Evolutionary conservation across 176 grass and related monocot species (phyloP).

Genomic region (Tillandsia fasciculata): DNA sequence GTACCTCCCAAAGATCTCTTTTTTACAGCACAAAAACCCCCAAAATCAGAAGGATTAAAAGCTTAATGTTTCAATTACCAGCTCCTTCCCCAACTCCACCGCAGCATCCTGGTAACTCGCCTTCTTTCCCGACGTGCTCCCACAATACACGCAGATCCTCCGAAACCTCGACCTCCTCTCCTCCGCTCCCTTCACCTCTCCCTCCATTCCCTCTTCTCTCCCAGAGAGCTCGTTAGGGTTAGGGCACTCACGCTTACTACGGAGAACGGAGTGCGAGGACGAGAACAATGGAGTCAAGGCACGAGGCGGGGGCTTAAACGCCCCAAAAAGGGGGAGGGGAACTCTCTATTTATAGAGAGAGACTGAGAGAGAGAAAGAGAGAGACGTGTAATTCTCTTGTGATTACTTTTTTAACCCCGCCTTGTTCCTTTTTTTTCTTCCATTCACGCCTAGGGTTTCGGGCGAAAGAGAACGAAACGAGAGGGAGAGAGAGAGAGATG

Average conservation of each 20-base stretch:
- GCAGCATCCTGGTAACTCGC: constrained; percentile 17
- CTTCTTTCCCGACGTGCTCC: constrained; percentile 18
- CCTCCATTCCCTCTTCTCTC: neutral
- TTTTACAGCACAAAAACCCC: neutral
- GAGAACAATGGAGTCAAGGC: neutral
- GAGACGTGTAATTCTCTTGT: neutral
- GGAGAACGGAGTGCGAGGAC: neutral
- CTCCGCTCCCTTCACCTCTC: neutral
- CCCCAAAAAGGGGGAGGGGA: neutral
- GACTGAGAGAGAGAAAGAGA: neutral
- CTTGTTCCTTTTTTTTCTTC: too few species aligned
- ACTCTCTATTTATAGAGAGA: neutral
- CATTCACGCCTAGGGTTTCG: neutral
- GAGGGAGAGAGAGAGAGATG: neutral
- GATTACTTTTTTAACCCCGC: too few species aligned
- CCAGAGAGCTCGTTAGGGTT: too few species aligned
- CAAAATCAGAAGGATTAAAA: neutral
- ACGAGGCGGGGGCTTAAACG: too few species aligned
- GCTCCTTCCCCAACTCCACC: constrained; percentile 18
- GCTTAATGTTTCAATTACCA: constrained; percentile 3
- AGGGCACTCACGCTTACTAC: too few species aligned
- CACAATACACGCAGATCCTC: constrained; percentile 27
- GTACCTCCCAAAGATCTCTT: too few species aligned
- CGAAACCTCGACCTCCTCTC: constrained; percentile 13
- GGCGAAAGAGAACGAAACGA: neutral